Base-by-base conservation (phyloP, 805 yeast genomes). In the Hanseniaspora clermontiae region DNA sequence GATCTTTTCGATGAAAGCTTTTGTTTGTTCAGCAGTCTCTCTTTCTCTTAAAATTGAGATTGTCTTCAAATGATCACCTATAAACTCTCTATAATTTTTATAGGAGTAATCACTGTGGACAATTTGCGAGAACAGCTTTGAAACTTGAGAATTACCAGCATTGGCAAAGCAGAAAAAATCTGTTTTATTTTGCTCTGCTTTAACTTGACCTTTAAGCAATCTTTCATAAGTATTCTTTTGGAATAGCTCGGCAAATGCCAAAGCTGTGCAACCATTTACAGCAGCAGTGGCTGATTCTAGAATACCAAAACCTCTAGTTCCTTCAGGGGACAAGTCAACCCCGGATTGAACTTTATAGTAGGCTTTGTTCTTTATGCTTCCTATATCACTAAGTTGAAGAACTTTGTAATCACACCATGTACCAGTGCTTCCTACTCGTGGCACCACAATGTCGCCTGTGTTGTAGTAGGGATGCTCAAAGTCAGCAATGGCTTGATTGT, bases 121-220 rank as follows among this genome's bases (percentile, higher is more conserved):
- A 55, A 93, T 79, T 70, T 93, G 99, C 50, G 88, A 77, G 8
- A 95, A 97, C 62, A 85, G 82, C 62, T 88, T 81, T 6, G 96
- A 96, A 11, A 93, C 99, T 32, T 93, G 95, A 8, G 96, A 87
- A 61, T 88, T 93, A 38, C 96, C 97, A 36, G 96, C 98, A 64
- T 91, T 93, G 71, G 93, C 97, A 60, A 93, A 82, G 60, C 93
- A 79, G 95, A 96, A 93, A 68, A 90, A 90, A 9, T 38, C 59
- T 12, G 49, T 32, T 17, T 47, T 52, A 48, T 51, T 40, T 67
- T 73, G 66, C 17, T 65, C 53, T 31, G 62, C 55, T 17, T 40
- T 40, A 14, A 7, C 20, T 1, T 10, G 12, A 19, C 19, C 27
- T 20, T 42, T 42, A 24, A 15, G 5, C 71, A 66, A 67, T 80